These are phyloP conservation scores for Pseudogymnoascus sp. DNA, from an alignment of 2,329 filamentous ascomycete species.

Conservation along the genomic window DNA sequence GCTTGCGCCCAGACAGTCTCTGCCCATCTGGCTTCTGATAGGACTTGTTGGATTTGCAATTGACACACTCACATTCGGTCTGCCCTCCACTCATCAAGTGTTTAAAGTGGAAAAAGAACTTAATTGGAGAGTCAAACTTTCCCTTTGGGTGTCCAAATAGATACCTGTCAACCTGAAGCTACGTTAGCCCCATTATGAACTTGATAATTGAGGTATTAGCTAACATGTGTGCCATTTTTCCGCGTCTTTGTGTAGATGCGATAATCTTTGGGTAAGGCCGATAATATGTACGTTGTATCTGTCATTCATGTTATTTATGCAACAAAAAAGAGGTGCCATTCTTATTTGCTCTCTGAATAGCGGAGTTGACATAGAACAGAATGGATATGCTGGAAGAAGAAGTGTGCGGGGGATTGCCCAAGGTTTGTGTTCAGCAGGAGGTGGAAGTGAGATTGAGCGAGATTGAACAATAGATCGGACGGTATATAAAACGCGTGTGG, in stretches of 20 bases:
- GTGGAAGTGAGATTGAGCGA: not conserved
- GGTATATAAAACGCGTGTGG: not conserved
- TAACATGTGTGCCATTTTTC: not conserved
- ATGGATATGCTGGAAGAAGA: not conserved
- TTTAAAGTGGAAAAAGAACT: conserved; percentile 12
- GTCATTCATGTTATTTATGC: not conserved
- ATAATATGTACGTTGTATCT: not conserved
- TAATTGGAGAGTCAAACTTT: conserved; percentile 12
- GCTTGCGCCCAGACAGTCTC: not conserved
- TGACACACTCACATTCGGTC: conserved; percentile 6
- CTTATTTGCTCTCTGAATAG: not conserved
- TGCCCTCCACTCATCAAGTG: conserved; percentile 10
- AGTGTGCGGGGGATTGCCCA: not conserved
- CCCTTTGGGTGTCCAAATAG: conserved; percentile 10
- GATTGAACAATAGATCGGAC: not conserved
- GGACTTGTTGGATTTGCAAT: not conserved
- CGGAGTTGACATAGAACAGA: not conserved
- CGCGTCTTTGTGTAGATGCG: not conserved
- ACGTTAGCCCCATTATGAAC: not conserved
- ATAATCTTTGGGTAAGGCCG: not conserved
- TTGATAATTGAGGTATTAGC: not conserved
- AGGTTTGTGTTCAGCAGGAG: not conserved
- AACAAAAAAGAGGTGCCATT: not conserved
- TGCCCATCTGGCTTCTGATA: not conserved
- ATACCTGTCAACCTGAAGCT: conserved; percentile 10